Conservation (phyloP, 371 early-diverging fungal species). For the Mucor racemosus region DNA sequence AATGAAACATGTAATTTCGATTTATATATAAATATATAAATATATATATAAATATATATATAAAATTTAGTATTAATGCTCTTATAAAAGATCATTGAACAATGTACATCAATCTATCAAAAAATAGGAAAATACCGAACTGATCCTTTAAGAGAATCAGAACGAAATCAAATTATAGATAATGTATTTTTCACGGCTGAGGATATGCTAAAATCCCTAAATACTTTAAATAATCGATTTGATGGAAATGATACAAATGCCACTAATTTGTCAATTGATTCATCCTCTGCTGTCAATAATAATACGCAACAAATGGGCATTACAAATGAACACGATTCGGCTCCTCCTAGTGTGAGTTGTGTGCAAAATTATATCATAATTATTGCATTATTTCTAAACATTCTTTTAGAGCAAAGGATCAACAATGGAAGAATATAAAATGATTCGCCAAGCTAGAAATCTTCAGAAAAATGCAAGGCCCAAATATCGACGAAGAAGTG, state of each 20-base stretch:
- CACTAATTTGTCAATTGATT: neutral
- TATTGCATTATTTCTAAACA: neutral
- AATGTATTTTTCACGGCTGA: constrained; percentile 22
- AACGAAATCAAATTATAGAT: constrained; percentile 27
- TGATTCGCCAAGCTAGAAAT: constrained; percentile 46
- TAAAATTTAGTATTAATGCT: neutral
- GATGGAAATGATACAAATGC: neutral
- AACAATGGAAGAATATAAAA: constrained; percentile 28
- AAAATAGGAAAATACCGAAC: constrained; percentile 26
- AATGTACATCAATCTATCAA: constrained; percentile 21
- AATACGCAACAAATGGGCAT: neutral
- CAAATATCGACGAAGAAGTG: constrained; percentile 43
- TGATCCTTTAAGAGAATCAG: constrained; percentile 27
- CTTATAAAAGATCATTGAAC: constrained; percentile 19
- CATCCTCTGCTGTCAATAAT: neutral
- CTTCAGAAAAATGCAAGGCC: constrained; percentile 31
- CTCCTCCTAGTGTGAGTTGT: neutral
- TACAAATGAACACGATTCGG: neutral
- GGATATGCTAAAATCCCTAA: constrained; percentile 10
- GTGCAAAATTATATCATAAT: neutral
- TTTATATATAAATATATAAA: neutral
- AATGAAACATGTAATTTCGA: constrained; percentile 1
- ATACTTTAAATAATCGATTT: neutral
- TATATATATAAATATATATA: neutral
- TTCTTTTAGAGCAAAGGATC: neutral